Evolutionary conservation across 441 rosid species (phyloP), one percentile per base, ranked within the genome.

Genomic region (Eruca vesicaria): DNA sequence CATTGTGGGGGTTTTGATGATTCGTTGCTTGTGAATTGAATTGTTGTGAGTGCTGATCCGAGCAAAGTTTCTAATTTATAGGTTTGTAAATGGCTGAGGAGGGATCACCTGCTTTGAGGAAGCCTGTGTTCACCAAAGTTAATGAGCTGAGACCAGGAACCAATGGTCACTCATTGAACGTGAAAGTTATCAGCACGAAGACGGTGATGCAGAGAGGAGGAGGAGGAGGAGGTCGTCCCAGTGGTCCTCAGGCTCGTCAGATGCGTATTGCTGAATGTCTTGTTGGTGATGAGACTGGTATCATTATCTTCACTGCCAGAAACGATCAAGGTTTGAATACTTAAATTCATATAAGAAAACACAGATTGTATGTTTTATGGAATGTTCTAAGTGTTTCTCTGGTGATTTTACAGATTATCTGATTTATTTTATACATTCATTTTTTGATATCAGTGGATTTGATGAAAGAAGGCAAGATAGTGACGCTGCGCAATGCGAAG

Each of bases 281-380:
- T 79, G 94, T 94, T 6, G 99, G 99, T 12, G 99, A 92, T 75
- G 99, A 92, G 80, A 92, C 97, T 0, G 97, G 96, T 62, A 85
- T 89, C 73, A 89, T 94, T 16, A 83, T 94, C 68, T 52, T 52
- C 9, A 52, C 58, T 52, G 58, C 58, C 14, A 20, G 58, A 19
- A 52, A 52, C 58, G 58, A 52, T 52, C 58, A 52, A 52, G 58
- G 58, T 92, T 69, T 32, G 10, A 15, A n/a, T 7, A 7, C 38
- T 12, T 15, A n/a, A 3, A 31, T 11, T 9, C 31, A 33, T 36
- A 19, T 5, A 16, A 36, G 29, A 29, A 26, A 55, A 58, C 14
- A 19, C 41, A 19, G 57, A 28, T 21, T 55, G 12, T 21, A 52
- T 52, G 43, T 21, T 48, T 62, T 32, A 45, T 10, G 43, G 11